Evolutionary conservation across 805 yeast species (phyloP).

Genomic region (Clavispora vitiphila): DNA sequence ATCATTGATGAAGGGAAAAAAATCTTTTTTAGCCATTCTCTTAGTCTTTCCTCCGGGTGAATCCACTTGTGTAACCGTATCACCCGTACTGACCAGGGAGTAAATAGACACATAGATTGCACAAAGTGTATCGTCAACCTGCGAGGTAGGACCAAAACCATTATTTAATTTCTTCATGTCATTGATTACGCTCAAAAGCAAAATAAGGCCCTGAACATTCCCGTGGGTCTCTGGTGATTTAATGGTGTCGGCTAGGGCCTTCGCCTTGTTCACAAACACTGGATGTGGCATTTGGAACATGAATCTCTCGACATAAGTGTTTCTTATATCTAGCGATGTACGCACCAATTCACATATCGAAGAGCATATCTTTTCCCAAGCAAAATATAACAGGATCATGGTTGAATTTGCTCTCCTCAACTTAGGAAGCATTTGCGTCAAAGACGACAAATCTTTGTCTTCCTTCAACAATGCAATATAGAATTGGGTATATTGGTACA

Average conservation of each 20-base stretch:
- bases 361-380: conserved; percentile 63
- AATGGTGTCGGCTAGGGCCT: conserved; percentile 22
- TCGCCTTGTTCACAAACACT: conserved; percentile 38
- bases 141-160: conserved; percentile 75
- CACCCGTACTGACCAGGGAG: conserved; percentile 1
- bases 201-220: conserved; percentile 34
- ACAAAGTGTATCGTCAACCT: conserved; percentile 68
- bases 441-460: conserved; percentile 51
- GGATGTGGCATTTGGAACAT: conserved; percentile 42
- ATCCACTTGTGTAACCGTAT: background rate
- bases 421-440: conserved; percentile 62
- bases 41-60: conserved; percentile 23
- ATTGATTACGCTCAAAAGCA: conserved; percentile 45
- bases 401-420: conserved; percentile 75
- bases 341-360: conserved; percentile 50
- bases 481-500: conserved; percentile 61
- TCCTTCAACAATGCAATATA: conserved; percentile 52
- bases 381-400: conserved; percentile 58
- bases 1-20: conserved; percentile 37
- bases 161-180: conserved; percentile 70
- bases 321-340: conserved; percentile 36
- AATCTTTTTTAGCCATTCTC: conserved; percentile 37
- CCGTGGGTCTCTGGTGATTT: conserved; percentile 30
- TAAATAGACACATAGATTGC: conserved; percentile 54
- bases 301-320: conserved; percentile 45